Evolutionary conservation across 108 stramenopile genomes (phyloP), one percentile per base, ranked within the genome.

Genomic region (Aurantiochytrium sp.): DNA sequence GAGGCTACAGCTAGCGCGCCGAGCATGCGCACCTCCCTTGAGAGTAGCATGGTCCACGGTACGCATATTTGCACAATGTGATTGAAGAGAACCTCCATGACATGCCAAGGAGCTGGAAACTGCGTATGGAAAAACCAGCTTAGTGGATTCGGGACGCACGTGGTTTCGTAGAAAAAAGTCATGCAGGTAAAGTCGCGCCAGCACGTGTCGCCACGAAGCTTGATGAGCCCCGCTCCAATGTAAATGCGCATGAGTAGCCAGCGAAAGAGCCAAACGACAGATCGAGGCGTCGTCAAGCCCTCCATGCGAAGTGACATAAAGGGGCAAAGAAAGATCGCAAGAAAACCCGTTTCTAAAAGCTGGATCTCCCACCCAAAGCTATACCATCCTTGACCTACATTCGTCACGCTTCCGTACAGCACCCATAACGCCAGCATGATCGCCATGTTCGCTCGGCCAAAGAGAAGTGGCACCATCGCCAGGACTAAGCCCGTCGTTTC

Each of bases 291-390:
- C 0, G 93, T 60, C 29, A 89, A 59, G 6, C 35, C 60, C 43
- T 4, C 51, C 25, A 59, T 72, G 72, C 57, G 60, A 60, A 73
- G 69, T 44, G 88, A 87, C 44, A 93, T 89, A 60, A 93, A 90
- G 55, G 94, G 94, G 60, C 95, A 95, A 6, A 96, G 91, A 88
- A 96, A 96, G 71, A 96, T 95, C 35, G 95, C 88, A 18, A 96
- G 88, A 87, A 96, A 96, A 3, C 95, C 96, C 16, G 95, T 95
- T 76, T 95, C 96, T 5, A 96, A 87, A 4, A 96, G 87, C 90
- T 96, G 96, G 58, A 89, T 89, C 93, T 96, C 96, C 96, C 96
- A 96, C 19, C 96, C 96, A 87, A 95, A 96, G 58, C 90, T 72
- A 73, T 96, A 96, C 19, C 83, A 93, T 3, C 91, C 93, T 55